phyloP scores from a whole-genome alignment of 176 grass and related monocot genomes.

The Sorghum bicolor region DNA sequence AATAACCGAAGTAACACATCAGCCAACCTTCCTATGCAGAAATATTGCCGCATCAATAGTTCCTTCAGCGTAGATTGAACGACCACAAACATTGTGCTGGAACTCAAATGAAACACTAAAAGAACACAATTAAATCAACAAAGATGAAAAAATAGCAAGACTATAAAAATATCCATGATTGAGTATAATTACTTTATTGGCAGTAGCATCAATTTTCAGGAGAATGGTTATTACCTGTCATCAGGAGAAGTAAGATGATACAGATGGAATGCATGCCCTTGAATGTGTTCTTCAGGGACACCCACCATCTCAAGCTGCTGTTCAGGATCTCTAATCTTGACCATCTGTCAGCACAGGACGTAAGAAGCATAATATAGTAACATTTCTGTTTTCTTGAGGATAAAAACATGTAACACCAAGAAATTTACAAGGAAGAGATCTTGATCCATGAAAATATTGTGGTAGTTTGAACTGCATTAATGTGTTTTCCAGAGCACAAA shows the following conservation, averaged over 20 bases:
- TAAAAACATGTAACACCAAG: neutral
- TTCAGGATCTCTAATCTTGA: slow-evolving; percentile 66
- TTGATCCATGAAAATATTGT: neutral
- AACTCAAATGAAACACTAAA: slow-evolving; percentile 89
- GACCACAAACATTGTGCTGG: slow-evolving; percentile 94
- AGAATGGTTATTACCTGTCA: slow-evolving; percentile 51
- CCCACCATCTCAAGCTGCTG: slow-evolving; percentile 92
- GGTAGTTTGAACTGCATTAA: neutral
- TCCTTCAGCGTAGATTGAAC: slow-evolving; percentile 81
- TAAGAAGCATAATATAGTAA: slow-evolving; percentile 11
- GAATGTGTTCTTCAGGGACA: slow-evolving; percentile 82
- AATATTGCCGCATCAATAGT: slow-evolving; percentile 74
- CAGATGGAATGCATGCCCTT: slow-evolving; percentile 86
- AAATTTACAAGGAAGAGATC: neutral
- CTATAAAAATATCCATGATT: neutral
- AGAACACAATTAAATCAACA: slow-evolving; percentile 18
- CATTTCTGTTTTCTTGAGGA: neutral
- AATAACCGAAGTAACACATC: neutral
- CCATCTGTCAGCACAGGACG: slow-evolving; percentile 46
- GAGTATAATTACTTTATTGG: neutral
- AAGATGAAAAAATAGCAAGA: neutral
- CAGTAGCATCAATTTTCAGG: neutral
- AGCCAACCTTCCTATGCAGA: slow-evolving; percentile 71
- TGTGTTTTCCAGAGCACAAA: neutral
- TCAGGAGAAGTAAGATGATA: slow-evolving; percentile 89